Conservation (phyloP, 2,329 filamentous ascomycete species). For the Penicillium freii region DNA sequence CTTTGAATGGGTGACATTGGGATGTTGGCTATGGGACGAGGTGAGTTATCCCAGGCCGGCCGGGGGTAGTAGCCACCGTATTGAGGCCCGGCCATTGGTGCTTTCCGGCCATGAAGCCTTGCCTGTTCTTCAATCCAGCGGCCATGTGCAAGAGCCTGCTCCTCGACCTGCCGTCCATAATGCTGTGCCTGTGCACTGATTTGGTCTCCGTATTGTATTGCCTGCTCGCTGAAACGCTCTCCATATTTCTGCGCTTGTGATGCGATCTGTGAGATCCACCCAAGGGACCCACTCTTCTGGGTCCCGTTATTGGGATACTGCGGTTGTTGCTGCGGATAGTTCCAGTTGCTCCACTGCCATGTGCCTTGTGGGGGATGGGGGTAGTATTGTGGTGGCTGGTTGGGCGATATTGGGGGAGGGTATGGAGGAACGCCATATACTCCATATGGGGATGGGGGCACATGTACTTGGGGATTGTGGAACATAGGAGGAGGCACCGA, state of each 20-base stretch:
- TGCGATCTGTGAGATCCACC: constrained; percentile 38
- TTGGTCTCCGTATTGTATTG: constrained; percentile 34
- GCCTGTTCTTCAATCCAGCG: constrained; percentile 42
- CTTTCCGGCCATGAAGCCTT: constrained; percentile 29
- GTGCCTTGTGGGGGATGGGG: constrained; percentile 24
- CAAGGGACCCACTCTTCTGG: constrained; percentile 29
- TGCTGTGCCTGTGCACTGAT: constrained; percentile 36
- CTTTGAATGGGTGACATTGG: background rate
- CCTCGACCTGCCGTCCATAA: constrained; percentile 40
- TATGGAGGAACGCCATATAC: constrained; percentile 24
- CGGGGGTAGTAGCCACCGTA: constrained; percentile 1
- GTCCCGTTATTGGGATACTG: constrained; percentile 20
- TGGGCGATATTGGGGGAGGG: constrained; percentile 14
- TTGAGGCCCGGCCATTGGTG: constrained; percentile 4
- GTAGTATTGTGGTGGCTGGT: constrained; percentile 25
- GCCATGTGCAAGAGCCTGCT: constrained; percentile 38
- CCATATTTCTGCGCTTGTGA: constrained; percentile 42
- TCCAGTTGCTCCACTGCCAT: constrained; percentile 31
- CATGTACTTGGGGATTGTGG: constrained; percentile 8
- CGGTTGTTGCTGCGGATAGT: constrained; percentile 24
- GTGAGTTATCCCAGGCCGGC: constrained; percentile 4
- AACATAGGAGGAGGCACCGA: constrained; percentile 14
- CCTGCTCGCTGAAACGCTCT: constrained; percentile 38
- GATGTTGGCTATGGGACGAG: background rate
- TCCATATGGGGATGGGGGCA: constrained; percentile 13